Evolutionary conservation across 176 grass and related monocot species (phyloP), one percentile per base, ranked within the genome.

Genomic region (Eragrostis curvula): DNA sequence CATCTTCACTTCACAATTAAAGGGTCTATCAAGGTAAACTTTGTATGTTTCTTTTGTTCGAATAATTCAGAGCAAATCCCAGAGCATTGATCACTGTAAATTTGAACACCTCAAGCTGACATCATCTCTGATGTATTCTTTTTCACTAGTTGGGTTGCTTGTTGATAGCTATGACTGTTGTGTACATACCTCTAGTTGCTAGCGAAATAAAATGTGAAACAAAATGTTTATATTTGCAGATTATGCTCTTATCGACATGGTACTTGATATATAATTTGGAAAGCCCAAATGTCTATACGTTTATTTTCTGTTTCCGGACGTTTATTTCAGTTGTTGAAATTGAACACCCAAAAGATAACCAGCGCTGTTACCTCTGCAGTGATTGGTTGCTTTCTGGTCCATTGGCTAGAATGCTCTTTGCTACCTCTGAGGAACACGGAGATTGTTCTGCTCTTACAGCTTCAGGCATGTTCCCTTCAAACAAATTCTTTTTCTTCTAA

Each of bases 381-480:
- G 81, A 88, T 56, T 98, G 96, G 96, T 81, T 93, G 71, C 92
- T 98, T 51, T 97, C 95, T 77, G 87, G 81, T 75, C 88, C 86
- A 23, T 75, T 98, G 70, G 79, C 84, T 75, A 93, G 90, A 83
- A 89, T 95, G 82, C 45, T 98, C 77, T 91, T 95, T 80, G 79
- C 84, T 49, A 84, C 91, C 32, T 88, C 84, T 28, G 90, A 89
- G 53, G 86, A 84, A 79, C 83, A 84, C 36, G 86, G 91, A 64
- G 88, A 91, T 65, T 93, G 90, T 83, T 93, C 85, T 71, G 77
- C 27, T 21, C 81, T 98, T 84, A 65, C 92, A 63, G 82, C 80
- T 88, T 86, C 96, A 98, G 93, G 95, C 74, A 94, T 85, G 83
- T 85, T 41, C 74, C 88, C 44, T 77, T 85, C 20, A 57, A 74